Percentiles rank a stretch among this genome's conserved stretches.
phyloP scores from a whole-genome alignment of 148 eudicot genomes.

The Bassia scoparia region DNA sequence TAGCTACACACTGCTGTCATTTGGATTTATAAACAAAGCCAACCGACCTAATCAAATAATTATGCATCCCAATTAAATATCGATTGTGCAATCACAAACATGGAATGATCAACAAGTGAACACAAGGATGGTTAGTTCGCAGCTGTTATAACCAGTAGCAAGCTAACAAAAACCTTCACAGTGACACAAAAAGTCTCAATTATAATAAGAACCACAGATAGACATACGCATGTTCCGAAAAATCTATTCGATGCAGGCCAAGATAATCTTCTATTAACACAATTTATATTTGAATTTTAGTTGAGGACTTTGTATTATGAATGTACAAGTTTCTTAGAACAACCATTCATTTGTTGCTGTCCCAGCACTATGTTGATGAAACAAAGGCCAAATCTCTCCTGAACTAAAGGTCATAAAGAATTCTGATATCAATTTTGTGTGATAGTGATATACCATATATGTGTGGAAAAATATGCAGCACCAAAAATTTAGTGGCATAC shows the following conservation, averaged over 20 bases:
- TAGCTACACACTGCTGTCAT: no score
- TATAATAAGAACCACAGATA: background rate
- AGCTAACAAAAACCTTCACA: background rate
- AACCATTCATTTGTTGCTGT: background rate
- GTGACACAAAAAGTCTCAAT: background rate
- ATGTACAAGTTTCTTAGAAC: background rate
- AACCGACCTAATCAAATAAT: no score
- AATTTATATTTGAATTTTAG: background rate
- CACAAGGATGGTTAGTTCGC: background rate
- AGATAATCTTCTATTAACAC: no score
- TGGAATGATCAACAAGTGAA: no score
- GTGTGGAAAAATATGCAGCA: conserved; percentile 7
- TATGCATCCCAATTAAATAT: no score
- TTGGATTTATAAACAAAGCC: no score
- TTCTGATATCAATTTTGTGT: conserved; percentile 1
- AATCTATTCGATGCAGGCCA: background rate
- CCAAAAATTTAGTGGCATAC: conserved; percentile 24
- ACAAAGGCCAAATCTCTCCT: background rate
- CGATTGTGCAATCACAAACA: no score
- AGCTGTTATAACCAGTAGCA: no score
- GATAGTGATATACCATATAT: conserved; percentile 8
- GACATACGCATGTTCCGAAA: background rate
- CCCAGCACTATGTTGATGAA: background rate
- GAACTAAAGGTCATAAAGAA: conserved; percentile 2
- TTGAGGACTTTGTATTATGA: background rate